Base-by-base conservation (phyloP, 2,329 filamentous ascomycete species). In the Fusarium setosum region DNA sequence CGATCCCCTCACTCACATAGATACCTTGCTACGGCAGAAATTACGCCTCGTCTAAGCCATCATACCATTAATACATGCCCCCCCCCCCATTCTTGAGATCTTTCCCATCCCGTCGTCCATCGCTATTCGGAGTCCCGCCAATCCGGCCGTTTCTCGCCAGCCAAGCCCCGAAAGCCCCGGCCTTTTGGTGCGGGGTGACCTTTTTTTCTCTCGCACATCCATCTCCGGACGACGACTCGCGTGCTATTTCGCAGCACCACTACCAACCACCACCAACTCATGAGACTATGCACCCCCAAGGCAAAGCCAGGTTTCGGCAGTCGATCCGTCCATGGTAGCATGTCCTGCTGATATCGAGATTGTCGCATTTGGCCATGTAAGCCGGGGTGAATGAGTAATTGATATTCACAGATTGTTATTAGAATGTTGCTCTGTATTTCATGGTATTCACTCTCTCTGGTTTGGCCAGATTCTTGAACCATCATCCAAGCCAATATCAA, bases 61-160 rank as follows among this genome's bases (percentile, higher is more conserved):
- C 18, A 60, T 48, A 34, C 51, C 48, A 42, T 47, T 34, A 44
- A 37, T 15, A 29, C 26, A n/a, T n/a, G n/a, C n/a, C n/a, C n/a
- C n/a, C 31, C 32, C 29, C 32, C 20, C 35, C 57, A 51, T 54
- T 59, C 32, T 59, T 67, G 26, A 56, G 57, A 52, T 45, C 35
- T 55, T 48, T 65, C 34, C 44, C 29, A 26, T 29, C 12, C 24
- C 42, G 31, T 18, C 20, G 18, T 23, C 51, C 61, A 44, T 68
- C 69, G 69, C 69, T 72, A 65, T 71, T 72, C 70, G 70, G 70
- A 61, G 64, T 72, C 64, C 56, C 29, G 45, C 62, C 63, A n/a
- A 50, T 58, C 61, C 56, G 61, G 55, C 42, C 55, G 48, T 59
- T 53, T 55, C 63, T 59, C 56, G 53, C 56, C 59, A 47, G 53